Percentiles rank a stretch among this genome's conserved stretches.
Conservation (phyloP, 495 filamentous ascomycete species). For the Hypoxylon cercidicola region DNA sequence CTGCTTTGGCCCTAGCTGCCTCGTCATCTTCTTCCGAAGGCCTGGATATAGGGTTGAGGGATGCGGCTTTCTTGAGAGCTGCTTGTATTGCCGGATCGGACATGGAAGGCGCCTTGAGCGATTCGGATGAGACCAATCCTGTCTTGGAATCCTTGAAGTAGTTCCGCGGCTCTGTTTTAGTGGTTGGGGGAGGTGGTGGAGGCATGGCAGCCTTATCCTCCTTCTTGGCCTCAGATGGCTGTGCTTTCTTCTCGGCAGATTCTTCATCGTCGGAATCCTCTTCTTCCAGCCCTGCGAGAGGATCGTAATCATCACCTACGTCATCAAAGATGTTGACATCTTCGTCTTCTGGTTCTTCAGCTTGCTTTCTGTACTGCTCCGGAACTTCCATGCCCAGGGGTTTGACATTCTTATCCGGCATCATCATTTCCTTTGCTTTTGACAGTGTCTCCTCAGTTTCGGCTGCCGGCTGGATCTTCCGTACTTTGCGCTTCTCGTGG, state of each 20-base stretch:
- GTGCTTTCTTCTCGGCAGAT: conserved; percentile 48
- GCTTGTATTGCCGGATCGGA: conserved; percentile 83
- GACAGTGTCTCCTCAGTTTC: conserved; percentile 48
- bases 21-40: conserved; percentile 57
- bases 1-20: conserved; percentile 59
- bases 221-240: conserved; percentile 40
- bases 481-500: conserved; percentile 85
- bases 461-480: conserved; percentile 57
- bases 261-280: conserved; percentile 63
- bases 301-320: conserved; percentile 87
- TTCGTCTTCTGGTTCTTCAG: conserved; percentile 67
- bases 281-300: conserved; percentile 75
- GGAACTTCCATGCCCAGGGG: conserved; percentile 85
- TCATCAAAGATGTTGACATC: conserved; percentile 86
- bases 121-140: conserved; percentile 51
- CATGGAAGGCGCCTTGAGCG: conserved; percentile 64
- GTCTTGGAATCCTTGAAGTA: conserved; percentile 70
- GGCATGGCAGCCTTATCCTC: conserved; percentile 51
- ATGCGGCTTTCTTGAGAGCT: conserved; percentile 84
- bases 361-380: conserved; percentile 61
- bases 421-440: conserved; percentile 62
- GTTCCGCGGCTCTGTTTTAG: conserved; percentile 55
- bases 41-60: conserved; percentile 65
- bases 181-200: conserved; percentile 52
- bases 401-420: conserved; percentile 71